Percentiles rank a stretch among this genome's conserved stretches.
These are phyloP conservation scores for Vitis hybrid DNA, from an alignment of 177 flowering plant species.

Conservation along the genomic window DNA sequence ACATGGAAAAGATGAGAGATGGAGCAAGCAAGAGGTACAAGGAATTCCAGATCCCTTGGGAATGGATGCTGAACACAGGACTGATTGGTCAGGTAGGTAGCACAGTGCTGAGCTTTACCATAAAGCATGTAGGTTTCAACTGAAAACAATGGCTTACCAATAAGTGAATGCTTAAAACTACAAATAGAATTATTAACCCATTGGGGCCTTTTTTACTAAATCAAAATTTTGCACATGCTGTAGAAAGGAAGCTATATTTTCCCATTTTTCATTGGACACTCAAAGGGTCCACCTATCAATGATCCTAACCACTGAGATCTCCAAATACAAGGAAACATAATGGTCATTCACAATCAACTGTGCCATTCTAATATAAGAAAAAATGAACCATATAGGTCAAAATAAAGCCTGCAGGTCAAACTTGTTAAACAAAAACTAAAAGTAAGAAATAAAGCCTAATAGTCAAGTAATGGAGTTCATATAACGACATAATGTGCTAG, in stretches of 20 bases:
- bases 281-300: background rate
- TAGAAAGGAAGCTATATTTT: background rate
- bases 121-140: background rate
- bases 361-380: no score
- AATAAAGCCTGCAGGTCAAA: background rate
- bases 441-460: background rate
- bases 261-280: background rate
- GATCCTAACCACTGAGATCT: background rate
- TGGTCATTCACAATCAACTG: no score
- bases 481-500: background rate
- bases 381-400: no score
- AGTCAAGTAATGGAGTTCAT: background rate
- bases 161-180: background rate
- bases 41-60: constrained; percentile 59
- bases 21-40: constrained; percentile 52
- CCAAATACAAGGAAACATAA: no score
- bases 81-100: constrained; percentile 57
- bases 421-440: no score
- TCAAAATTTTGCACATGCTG: background rate
- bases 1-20: constrained; percentile 56
- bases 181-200: background rate
- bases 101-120: background rate
- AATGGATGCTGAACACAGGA: constrained; percentile 64
- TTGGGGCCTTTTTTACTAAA: background rate
- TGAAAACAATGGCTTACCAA: background rate